Evolutionary conservation across 164 flowering plant species (phyloP).

Genomic region (Tinospora cordifolia): DNA sequence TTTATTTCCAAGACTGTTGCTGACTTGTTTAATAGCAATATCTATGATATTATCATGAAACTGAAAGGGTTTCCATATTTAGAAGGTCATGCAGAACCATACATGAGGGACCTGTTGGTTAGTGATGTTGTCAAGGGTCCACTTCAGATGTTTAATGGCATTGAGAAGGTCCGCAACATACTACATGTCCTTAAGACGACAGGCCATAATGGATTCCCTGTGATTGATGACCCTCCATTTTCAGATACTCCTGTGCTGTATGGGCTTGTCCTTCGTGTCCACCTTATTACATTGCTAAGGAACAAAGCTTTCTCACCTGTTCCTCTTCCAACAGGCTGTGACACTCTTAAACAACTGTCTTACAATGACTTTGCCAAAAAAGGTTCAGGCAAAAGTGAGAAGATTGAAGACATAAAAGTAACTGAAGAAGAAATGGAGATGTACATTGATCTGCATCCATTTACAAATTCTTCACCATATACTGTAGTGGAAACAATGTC

Average conservation of each 20-base stretch:
- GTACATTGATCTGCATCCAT: conserved; percentile 83
- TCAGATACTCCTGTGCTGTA: conserved; percentile 46
- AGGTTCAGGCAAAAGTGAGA: conserved; percentile 47
- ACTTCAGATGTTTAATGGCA: conserved; percentile 55
- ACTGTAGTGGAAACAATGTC: conserved; percentile 94
- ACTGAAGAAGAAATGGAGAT: conserved; percentile 82
- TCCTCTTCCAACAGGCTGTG: conserved; percentile 23
- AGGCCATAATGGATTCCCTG: conserved; percentile 81
- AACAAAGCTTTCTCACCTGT: conserved; percentile 44
- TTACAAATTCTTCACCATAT: conserved; percentile 78
- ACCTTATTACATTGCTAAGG: conserved; percentile 61
- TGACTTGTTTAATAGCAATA: conserved; percentile 62
- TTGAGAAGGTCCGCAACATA: conserved; percentile 72
- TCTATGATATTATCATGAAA: conserved; percentile 66
- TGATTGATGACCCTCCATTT: conserved; percentile 59
- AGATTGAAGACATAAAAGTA: conserved; percentile 53
- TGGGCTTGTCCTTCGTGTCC: conserved; percentile 71
- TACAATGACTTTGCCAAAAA: conserved; percentile 72
- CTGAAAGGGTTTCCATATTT: conserved; percentile 82
- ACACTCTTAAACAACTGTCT: conserved; percentile 34
- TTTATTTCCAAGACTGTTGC: conserved; percentile 87
- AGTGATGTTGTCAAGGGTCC: conserved; percentile 73
- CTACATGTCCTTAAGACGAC: conserved; percentile 64
- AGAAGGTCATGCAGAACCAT: conserved; percentile 77
- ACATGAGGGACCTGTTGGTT: conserved; percentile 79